A percentile compares a stretch with the other conserved stretches of the same genome.
These are phyloP conservation scores for Cercospora nicotianae DNA, from an alignment of 2,329 filamentous ascomycete species.

Conservation along the genomic window DNA sequence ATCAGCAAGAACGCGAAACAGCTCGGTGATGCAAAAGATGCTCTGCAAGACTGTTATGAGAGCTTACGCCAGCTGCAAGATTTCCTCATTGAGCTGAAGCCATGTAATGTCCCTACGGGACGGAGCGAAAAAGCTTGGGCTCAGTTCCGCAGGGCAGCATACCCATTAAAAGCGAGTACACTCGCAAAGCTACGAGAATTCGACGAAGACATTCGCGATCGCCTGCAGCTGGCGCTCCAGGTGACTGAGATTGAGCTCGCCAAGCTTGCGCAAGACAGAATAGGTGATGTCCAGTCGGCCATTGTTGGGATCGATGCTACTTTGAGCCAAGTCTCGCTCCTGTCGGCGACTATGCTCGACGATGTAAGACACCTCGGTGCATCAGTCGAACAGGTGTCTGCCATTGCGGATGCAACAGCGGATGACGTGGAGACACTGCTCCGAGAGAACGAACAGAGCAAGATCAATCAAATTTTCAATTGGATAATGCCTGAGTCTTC, in stretches of 20 bases:
- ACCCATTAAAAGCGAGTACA: neutral
- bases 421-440: neutral
- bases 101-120: neutral
- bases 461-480: conserved; percentile 9
- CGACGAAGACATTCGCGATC: neutral
- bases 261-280: too few species aligned
- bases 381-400: too few species aligned
- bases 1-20: neutral
- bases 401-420: neutral
- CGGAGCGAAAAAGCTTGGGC: neutral
- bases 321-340: too few species aligned
- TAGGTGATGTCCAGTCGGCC: too few species aligned
- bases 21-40: neutral
- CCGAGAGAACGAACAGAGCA: neutral
- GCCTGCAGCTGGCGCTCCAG: neutral
- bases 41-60: neutral
- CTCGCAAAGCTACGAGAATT: neutral
- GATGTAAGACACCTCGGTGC: too few species aligned
- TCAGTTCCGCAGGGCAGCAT: neutral
- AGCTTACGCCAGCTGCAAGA: neutral
- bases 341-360: too few species aligned
- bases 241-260: neutral
- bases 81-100: neutral
- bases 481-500: conserved; percentile 22
- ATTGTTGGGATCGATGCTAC: too few species aligned